Evolutionary conservation across 164 flowering plant species (phyloP).

Genomic region (Dillenia suffruticosa): DNA sequence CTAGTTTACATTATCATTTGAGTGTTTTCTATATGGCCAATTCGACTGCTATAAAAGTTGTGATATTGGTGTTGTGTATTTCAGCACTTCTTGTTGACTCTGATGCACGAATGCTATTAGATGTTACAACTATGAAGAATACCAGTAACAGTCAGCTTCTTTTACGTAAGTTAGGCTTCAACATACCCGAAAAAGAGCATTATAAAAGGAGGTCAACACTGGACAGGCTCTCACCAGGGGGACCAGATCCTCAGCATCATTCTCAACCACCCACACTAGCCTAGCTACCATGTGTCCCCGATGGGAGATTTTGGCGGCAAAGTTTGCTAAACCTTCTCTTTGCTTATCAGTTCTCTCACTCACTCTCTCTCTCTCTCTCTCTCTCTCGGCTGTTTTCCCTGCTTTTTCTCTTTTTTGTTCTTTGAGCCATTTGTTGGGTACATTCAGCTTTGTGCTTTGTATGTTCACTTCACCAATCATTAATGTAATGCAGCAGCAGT

Average conservation of each 20-base stretch:
- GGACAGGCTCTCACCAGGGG: slow-evolving; percentile 21
- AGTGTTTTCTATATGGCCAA: slow-evolving; percentile 10
- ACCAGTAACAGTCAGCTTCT: neutral
- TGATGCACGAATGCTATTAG: neutral
- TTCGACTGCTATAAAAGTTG: neutral
- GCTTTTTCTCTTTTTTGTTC: no score
- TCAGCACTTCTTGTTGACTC: neutral
- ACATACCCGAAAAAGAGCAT: slow-evolving; percentile 4
- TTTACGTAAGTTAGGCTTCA: slow-evolving; percentile 12
- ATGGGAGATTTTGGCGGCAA: no score
- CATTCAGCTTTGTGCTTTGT: no score
- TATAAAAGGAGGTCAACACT: neutral
- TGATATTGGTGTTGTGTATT: slow-evolving; percentile 5
- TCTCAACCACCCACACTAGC: slow-evolving; percentile 4
- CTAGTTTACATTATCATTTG: neutral
- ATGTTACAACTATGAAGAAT: no score
- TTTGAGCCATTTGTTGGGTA: no score
- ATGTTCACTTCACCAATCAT: no score
- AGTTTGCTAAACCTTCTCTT: no score
- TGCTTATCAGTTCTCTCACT: no score
- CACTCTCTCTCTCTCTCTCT: no score
- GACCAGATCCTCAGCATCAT: slow-evolving; percentile 29
- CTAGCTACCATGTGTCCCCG: neutral
- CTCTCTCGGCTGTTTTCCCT: no score
- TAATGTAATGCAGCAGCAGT: no score